Evolutionary conservation across 306 rosid genomes (phyloP), one percentile per base, ranked within the genome.

Genomic region (Cucumis hystrix): DNA sequence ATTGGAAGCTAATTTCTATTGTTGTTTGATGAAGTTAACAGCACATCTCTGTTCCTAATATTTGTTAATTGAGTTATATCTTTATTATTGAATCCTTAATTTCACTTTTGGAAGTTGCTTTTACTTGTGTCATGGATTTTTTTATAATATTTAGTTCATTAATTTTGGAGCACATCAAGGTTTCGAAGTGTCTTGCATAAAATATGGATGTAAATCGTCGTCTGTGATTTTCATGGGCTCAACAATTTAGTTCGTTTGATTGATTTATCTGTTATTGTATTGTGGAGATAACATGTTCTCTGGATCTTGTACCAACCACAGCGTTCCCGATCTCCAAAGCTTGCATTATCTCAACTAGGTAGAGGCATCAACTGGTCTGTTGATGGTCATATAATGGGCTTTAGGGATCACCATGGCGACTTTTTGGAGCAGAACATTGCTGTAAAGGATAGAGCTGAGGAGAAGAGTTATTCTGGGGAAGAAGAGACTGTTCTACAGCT

Each of bases 301-400:
- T 66, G 73, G 74, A 64, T 64, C 70, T 80, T 45, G 65, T 70
- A 14, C 70, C 63, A 20, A 80, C 71, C 70, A 58, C 84, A 90
- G 96, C 79, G 81, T 77, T 81, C 74, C 5, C 81, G 82, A 60
- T 83, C 54, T 12, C 79, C 91, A 16, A 83, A 84, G 55, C 87
- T 82, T 80, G 92, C 89, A 5, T 84, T 88, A 63, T 83, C 89
- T 23, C 86, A 85, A 52, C 87, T 83, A 52, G 96, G 89, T 76
- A 85, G 85, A 67, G 84, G 80, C 47, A 83, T 86, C 78, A 90
- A 82, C 80, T 88, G 84, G 82, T 84, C 79, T 59, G 79, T 88
- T 35, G 86, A 80, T 73, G 80, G 79, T 55, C 79, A 82, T 80
- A 78, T 87, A 79, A 75, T 85, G 68, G 88, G 86, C 25, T 86